These are phyloP conservation scores for Fomitopsis schrenkii DNA, from an alignment of 1,284 basidiomycete species.

Conservation along the genomic window DNA sequence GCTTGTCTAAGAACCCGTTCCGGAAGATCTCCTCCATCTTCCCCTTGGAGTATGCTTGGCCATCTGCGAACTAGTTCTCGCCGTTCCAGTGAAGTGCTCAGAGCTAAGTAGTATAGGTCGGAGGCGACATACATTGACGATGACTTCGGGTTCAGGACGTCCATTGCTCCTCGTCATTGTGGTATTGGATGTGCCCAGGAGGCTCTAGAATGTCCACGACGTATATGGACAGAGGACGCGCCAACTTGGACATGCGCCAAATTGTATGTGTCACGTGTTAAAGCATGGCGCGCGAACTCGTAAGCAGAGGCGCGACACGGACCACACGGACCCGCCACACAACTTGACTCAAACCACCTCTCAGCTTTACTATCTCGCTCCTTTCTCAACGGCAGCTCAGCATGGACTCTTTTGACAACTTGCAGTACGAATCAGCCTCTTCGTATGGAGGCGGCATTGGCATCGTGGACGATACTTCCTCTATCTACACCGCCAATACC, in stretches of 20 bases:
- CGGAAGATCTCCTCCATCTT: constrained; percentile 62
- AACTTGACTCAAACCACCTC: constrained; percentile 8
- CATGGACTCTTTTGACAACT: constrained; percentile 88
- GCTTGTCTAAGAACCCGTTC: constrained; percentile 53
- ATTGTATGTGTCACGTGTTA: constrained; percentile 9
- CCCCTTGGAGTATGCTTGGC: constrained; percentile 60
- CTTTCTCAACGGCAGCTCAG: not conserved
- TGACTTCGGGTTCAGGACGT: constrained; percentile 63
- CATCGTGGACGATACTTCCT: constrained; percentile 80
- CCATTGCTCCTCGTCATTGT: constrained; percentile 35
- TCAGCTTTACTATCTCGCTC: not conserved
- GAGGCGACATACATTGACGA: constrained; percentile 49
- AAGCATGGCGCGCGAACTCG: constrained; percentile 12
- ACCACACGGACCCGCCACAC: constrained; percentile 4
- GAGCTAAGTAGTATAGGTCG: not conserved
- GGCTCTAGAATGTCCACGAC: not conserved
- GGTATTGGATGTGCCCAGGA: not conserved
- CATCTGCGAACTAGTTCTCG: constrained; percentile 51
- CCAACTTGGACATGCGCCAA: not conserved
- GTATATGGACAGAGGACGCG: not conserved
- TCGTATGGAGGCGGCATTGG: constrained; percentile 68
- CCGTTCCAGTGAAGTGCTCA: not conserved
- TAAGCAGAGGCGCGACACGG: constrained; percentile 9
- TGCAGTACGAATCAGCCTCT: constrained; percentile 77
- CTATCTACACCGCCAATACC: constrained; percentile 76